Evolutionary conservation across 108 stramenopile species (phyloP), one percentile per base, ranked within the genome.

Genomic region (Cyclotella sp.): DNA sequence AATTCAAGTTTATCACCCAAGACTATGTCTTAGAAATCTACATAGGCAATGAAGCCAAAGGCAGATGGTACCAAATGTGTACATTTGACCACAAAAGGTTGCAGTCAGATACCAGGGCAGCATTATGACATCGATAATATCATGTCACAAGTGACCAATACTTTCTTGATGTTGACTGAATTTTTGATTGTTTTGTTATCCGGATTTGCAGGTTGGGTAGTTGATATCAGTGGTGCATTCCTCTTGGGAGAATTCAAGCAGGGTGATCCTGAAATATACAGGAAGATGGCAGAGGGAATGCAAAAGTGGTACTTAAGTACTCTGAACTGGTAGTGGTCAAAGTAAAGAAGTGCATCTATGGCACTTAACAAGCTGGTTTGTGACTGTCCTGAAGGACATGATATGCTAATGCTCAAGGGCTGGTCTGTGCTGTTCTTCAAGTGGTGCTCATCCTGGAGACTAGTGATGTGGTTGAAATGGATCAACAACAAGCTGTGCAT

Each of bases 101-200:
- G n/a, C n/a, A n/a, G n/a, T n/a, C n/a, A n/a, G n/a, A n/a, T n/a
- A n/a, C n/a, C n/a, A n/a, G n/a, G n/a, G n/a, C n/a, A n/a, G n/a
- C n/a, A n/a, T n/a, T n/a, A n/a, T n/a, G n/a, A 72, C 27, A 13
- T 16, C 29, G 16, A 42, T 24, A 40, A 30, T 30, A 78, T 78
- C 42, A 24, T 60, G 10, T 29, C 77, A 44, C 77, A 61, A 18
- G 70, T 78, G 9, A 63, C 71, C 42, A 63, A 63, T 51, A 70
- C 18, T 18, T 43, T 47, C 49, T 58, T 71, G 0, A 72, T 78
- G n/a, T n/a, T n/a, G n/a, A n/a, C n/a, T n/a, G n/a, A n/a, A n/a
- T n/a, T 5, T 28, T 39, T 42, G 46, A 9, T 30, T 61, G 60
- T 24, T 61, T 24, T 24, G 27, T 61, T n/a, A n/a, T n/a, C n/a